A percentile compares a stretch with the other conserved stretches of the same genome.
phyloP scores from a whole-genome alignment of 164 flowering plant species.

The Tetracentron sinense region DNA sequence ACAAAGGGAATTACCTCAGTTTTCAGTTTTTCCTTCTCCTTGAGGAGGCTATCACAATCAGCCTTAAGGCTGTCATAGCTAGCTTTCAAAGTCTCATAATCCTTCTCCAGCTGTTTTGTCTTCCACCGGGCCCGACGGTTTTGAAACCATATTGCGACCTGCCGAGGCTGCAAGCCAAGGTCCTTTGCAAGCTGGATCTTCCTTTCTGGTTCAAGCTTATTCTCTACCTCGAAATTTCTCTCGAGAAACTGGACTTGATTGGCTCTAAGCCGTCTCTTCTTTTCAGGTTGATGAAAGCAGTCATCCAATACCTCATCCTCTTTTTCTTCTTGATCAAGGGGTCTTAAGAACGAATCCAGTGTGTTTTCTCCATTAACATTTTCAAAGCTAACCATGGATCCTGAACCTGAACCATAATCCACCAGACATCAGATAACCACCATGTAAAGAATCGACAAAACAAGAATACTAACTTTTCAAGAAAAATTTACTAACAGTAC shows the following conservation, averaged over 20 bases:
- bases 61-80: slow-evolving; percentile 49
- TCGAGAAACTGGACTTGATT: slow-evolving; percentile 71
- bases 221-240: slow-evolving; percentile 63
- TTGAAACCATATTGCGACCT: slow-evolving; percentile 62
- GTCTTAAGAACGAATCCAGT: slow-evolving; percentile 34
- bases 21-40: slow-evolving; percentile 62
- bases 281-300: slow-evolving; percentile 63
- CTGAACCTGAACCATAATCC: slow-evolving; percentile 42
- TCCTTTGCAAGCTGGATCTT: slow-evolving; percentile 69
- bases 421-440: background rate
- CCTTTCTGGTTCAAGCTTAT: slow-evolving; percentile 83
- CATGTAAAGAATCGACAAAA: background rate
- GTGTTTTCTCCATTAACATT: slow-evolving; percentile 31
- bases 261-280: slow-evolving; percentile 62
- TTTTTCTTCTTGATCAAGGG: slow-evolving; percentile 49
- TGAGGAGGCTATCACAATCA: slow-evolving; percentile 46
- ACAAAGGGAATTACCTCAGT: slow-evolving; percentile 62
- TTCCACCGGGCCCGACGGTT: slow-evolving; percentile 52
- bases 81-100: slow-evolving; percentile 37
- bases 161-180: slow-evolving; percentile 73
- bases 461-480: too few relatives aligned
- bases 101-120: slow-evolving; percentile 50
- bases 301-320: slow-evolving; percentile 62
- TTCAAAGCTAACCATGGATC: slow-evolving; percentile 60
- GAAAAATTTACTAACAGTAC: too few relatives aligned